Evolutionary conservation across 306 rosid genomes (phyloP), one percentile per base, ranked within the genome.

Genomic region (Hippophae tibetana): DNA sequence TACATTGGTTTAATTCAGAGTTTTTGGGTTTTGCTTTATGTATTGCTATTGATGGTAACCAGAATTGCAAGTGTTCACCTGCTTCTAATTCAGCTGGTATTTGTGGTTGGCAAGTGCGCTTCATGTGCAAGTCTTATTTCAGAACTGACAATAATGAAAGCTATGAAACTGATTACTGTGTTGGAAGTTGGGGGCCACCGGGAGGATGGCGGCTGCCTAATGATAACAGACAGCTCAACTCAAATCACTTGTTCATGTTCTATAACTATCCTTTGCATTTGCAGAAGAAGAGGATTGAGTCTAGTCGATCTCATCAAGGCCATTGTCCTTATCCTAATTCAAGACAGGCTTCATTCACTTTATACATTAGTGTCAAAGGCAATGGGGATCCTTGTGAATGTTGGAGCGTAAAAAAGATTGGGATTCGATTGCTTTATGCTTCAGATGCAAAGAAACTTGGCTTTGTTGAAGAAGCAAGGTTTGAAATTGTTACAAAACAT

Each of bases 171-270:
- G 38, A n/a, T 3, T 54, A 13, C 10, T 4, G 6, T 31, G 23
- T 26, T 27, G 54, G 6, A 7, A 2, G 67, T 57, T 43, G 8
- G 61, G 43, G 43, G 5, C 9, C 44, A 54, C 9, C 27, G 6
- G 7, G 23, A 54, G 42, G 12, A 18, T 43, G 6, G 38, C 23
- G 23, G 23, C 23, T 18, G 23, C 23, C 23, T 18, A 18, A 18
- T 18, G 23, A 18, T 6, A 40, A 6, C 23, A 38, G 27, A 23
- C 13, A 3, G 9, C 23, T 18, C 7, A 26, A 50, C 6, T 51
- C 65, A 1, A 9, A 42, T 51, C 65, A 67, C 14, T 25, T 68
- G 46, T 52, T 58, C 47, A 3, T 58, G 58, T 67, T 64, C 64
- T 51, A 18, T 18, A 18, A 18, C 23, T 18, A 18, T 18, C 23